Conservation (phyloP, 1,139 yeast species). For the Geotrichum carabidarum region DNA sequence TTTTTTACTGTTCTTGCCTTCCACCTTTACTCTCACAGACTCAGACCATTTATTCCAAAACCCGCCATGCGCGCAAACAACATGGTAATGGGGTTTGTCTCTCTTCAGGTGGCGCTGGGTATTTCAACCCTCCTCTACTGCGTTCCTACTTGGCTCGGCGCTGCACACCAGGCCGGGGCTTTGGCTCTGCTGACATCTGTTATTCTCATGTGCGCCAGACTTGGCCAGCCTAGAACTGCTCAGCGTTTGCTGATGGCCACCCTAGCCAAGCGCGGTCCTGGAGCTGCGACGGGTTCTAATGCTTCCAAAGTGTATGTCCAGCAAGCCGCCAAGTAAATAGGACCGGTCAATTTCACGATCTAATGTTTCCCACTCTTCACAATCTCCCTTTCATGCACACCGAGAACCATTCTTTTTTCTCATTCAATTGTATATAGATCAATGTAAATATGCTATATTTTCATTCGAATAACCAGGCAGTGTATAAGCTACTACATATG, state of each 20-base stretch:
- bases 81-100: slow-evolving; percentile 71
- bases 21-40: slow-evolving; percentile 53
- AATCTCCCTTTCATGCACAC: too few species aligned
- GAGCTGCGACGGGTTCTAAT: slow-evolving; percentile 2
- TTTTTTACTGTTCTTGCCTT: slow-evolving; percentile 64
- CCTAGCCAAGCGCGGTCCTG: slow-evolving; percentile 15
- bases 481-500: too few species aligned
- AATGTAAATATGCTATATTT: too few species aligned
- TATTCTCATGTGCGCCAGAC: slow-evolving; percentile 60
- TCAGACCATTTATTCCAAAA: slow-evolving; percentile 54
- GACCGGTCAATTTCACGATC: too few species aligned
- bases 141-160: slow-evolving; percentile 90
- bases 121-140: slow-evolving; percentile 76
- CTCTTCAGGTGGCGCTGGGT: slow-evolving; percentile 81
- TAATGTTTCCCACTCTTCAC: too few species aligned
- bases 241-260: slow-evolving; percentile 18
- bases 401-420: too few species aligned
- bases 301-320: slow-evolving; percentile 15
- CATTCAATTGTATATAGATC: too few species aligned
- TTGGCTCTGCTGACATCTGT: slow-evolving; percentile 78
- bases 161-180: slow-evolving; percentile 97
- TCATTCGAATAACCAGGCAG: too few species aligned
- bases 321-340: background rate
- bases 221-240: slow-evolving; percentile 59
- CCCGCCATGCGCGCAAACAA: slow-evolving; percentile 54